Conservation (phyloP, 352 stramenopile genomes). For the Phytopythium oedochilum region DNA sequence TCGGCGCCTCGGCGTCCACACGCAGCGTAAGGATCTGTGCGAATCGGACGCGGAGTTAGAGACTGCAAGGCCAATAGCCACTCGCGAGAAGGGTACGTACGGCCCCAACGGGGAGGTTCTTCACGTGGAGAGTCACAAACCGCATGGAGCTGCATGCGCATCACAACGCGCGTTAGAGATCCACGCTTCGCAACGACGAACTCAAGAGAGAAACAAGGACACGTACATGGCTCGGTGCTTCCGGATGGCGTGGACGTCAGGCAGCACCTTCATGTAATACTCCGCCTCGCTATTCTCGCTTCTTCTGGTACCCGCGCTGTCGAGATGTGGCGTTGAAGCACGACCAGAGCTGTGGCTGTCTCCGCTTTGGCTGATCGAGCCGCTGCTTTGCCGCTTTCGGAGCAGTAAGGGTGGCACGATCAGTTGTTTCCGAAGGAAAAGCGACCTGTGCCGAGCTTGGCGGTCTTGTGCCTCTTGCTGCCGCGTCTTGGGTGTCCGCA, state of each 20-base stretch:
- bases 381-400: slow-evolving; percentile 1
- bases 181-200: not conserved
- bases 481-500: slow-evolving; percentile 50
- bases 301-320: not conserved
- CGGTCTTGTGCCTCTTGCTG: slow-evolving; percentile 39
- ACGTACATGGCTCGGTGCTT: slow-evolving; percentile 59
- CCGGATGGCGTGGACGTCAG: slow-evolving; percentile 41
- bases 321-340: not conserved
- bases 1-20: slow-evolving; percentile 41
- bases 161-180: not conserved
- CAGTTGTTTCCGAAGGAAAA: slow-evolving; percentile 38
- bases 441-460: slow-evolving; percentile 29
- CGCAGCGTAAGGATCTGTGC: slow-evolving; percentile 50
- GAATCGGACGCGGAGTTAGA: too few species aligned
- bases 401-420: slow-evolving; percentile 28
- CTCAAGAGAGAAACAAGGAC: not conserved
- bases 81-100: slow-evolving; percentile 27
- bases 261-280: slow-evolving; percentile 52
- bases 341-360: not conserved
- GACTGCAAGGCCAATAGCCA: too few species aligned
- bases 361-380: too few species aligned
- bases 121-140: slow-evolving; percentile 65
- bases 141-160: slow-evolving; percentile 30
- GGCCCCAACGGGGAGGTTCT: slow-evolving; percentile 68
- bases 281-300: not conserved